These are phyloP conservation scores for Tetracentron sinense DNA, from an alignment of 164 flowering plant species.

Conservation along the genomic window DNA sequence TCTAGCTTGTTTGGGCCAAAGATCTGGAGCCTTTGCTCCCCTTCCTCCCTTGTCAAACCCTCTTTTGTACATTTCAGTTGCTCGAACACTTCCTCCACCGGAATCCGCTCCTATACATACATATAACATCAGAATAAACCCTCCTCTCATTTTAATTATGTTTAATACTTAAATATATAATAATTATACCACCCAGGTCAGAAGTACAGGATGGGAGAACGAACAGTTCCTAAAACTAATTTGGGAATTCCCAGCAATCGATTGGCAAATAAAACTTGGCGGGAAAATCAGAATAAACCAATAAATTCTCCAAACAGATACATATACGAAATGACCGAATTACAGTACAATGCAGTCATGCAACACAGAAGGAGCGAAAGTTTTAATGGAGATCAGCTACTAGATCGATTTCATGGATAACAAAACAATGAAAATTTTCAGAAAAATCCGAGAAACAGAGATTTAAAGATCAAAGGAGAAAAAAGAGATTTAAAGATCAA, in stretches of 20 bases:
- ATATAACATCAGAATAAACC: neutral
- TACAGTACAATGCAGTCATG: no score
- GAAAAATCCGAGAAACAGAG: no score
- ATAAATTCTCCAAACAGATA: no score
- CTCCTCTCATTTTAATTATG: no score
- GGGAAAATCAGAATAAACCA: neutral
- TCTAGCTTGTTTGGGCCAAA: slow-evolving; percentile 86
- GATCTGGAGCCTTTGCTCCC: slow-evolving; percentile 51
- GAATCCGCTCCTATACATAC: slow-evolving; percentile 49
- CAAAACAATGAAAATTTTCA: no score
- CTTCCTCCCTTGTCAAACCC: slow-evolving; percentile 55
- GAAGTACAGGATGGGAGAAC: no score
- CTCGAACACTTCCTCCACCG: slow-evolving; percentile 67
- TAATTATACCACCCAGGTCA: no score
- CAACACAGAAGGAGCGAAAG: no score
- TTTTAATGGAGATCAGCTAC: no score
- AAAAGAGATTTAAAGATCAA: neutral
- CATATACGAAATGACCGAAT: no score
- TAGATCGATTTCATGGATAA: no score
- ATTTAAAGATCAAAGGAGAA: neutral
- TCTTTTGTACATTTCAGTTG: slow-evolving; percentile 59
- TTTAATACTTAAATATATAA: no score
- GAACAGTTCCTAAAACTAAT: neutral
- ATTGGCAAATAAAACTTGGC: neutral
- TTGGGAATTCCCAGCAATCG: neutral